These are phyloP conservation scores for Neophaeococcomyces aloes DNA, from an alignment of 2,329 filamentous ascomycete genomes.

Conservation along the genomic window DNA sequence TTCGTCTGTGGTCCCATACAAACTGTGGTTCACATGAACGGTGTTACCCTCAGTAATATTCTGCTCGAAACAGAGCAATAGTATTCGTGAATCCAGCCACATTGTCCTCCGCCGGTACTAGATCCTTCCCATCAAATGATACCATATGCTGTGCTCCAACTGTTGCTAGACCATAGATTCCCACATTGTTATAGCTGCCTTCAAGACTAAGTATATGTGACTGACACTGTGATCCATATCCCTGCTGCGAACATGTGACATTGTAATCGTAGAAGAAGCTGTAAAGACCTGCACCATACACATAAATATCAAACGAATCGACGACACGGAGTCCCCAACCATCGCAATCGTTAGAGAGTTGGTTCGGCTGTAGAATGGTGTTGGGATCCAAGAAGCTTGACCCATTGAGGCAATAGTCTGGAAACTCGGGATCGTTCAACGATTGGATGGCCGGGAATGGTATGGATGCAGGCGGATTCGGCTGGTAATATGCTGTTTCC, in stretches of 20 bases:
- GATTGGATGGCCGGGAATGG: constrained; percentile 25
- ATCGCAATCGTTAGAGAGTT: constrained; percentile 27
- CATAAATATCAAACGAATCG: constrained; percentile 32
- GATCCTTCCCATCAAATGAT: constrained; percentile 1
- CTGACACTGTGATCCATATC: constrained; percentile 36
- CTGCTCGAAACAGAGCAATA: constrained; percentile 7
- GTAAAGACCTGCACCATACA: constrained; percentile 46
- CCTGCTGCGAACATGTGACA: constrained; percentile 31
- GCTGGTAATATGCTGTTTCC: constrained; percentile 33
- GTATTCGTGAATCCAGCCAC: constrained; percentile 9
- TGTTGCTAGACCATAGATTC: constrained; percentile 41
- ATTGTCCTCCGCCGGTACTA: constrained; percentile 22
- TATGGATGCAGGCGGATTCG: constrained; percentile 27
- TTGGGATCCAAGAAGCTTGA: constrained; percentile 3
- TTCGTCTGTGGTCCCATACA: neutral
- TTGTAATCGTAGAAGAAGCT: constrained; percentile 46
- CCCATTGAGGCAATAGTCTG: constrained; percentile 6
- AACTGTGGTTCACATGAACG: no score
- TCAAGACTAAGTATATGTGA: constrained; percentile 40
- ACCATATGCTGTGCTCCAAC: constrained; percentile 21
- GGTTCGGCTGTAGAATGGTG: constrained; percentile 18
- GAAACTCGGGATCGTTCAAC: constrained; percentile 29
- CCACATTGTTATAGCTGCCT: constrained; percentile 26
- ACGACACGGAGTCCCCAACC: constrained; percentile 42
- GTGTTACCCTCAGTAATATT: constrained; percentile 1